phyloP scores from a whole-genome alignment of 257 asterid genomes.

The Fraxinus cuspidata region DNA sequence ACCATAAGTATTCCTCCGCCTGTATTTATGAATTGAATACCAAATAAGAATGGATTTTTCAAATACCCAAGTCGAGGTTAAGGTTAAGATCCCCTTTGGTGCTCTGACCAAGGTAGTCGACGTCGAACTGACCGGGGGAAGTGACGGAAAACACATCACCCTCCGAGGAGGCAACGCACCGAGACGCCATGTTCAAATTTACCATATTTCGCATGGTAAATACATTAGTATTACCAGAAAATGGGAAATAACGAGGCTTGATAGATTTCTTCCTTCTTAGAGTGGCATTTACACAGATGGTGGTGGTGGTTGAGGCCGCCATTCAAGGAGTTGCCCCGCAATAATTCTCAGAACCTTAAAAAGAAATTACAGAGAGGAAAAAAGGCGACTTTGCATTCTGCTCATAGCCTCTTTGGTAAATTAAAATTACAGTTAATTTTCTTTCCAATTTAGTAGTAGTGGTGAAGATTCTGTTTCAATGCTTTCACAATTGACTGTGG shows the following conservation, averaged over 20 bases:
- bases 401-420: background rate
- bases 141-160: conserved; percentile 55
- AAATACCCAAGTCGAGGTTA: conserved; percentile 41
- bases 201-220: background rate
- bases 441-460: background rate
- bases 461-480: background rate
- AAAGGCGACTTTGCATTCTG: background rate
- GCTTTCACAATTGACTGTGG: background rate
- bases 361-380: background rate
- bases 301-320: background rate
- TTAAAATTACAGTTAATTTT: background rate
- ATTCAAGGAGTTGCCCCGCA: background rate
- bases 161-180: conserved; percentile 35
- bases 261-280: background rate
- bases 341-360: background rate
- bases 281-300: background rate
- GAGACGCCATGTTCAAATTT: conserved; percentile 19
- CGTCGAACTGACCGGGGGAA: conserved; percentile 42
- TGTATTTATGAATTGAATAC: background rate
- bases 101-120: conserved; percentile 88
- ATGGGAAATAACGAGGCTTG: background rate
- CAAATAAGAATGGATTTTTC: background rate
- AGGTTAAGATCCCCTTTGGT: conserved; percentile 73
- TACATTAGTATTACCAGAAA: background rate
- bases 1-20: background rate